phyloP scores from a whole-genome alignment of 2,329 filamentous ascomycete species.

The Colletotrichum viniferum region DNA sequence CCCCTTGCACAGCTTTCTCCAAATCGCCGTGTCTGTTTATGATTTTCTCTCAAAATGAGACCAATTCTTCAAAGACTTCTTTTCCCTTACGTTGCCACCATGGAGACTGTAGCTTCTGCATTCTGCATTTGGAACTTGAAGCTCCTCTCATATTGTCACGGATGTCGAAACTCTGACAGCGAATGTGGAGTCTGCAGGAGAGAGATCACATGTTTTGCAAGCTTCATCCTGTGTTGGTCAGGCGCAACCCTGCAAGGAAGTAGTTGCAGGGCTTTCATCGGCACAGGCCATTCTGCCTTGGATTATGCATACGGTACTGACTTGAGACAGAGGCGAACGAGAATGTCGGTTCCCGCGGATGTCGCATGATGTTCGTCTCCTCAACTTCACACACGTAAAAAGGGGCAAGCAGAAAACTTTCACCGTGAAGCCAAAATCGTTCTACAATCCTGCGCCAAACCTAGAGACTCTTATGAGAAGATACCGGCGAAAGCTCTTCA shows the following conservation, averaged over 20 bases:
- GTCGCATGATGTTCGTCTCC: not conserved
- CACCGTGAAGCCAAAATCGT: not conserved
- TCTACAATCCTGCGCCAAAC: not conserved
- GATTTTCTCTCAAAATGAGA: not conserved
- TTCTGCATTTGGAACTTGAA: not conserved
- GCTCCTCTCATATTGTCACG: not conserved
- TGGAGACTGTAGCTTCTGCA: not conserved
- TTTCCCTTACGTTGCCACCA: not conserved
- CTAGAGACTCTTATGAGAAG: not conserved
- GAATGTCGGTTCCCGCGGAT: not conserved
- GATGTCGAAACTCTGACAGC: not conserved
- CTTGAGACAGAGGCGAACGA: not conserved
- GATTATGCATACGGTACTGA: not conserved
- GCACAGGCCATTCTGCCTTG: not conserved
- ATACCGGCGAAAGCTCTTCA: not conserved
- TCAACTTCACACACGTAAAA: not conserved
- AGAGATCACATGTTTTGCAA: not conserved
- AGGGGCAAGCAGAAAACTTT: not conserved
- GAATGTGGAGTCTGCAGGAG: not conserved
- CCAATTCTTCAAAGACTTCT: not conserved
- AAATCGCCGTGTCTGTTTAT: not conserved
- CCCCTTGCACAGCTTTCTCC: not conserved
- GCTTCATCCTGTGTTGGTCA: not conserved
- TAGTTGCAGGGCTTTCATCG: not conserved
- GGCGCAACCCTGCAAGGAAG: not conserved